Evolutionary conservation across 2,329 filamentous ascomycete species (phyloP).

Genomic region (Escovopsis sp.): DNA sequence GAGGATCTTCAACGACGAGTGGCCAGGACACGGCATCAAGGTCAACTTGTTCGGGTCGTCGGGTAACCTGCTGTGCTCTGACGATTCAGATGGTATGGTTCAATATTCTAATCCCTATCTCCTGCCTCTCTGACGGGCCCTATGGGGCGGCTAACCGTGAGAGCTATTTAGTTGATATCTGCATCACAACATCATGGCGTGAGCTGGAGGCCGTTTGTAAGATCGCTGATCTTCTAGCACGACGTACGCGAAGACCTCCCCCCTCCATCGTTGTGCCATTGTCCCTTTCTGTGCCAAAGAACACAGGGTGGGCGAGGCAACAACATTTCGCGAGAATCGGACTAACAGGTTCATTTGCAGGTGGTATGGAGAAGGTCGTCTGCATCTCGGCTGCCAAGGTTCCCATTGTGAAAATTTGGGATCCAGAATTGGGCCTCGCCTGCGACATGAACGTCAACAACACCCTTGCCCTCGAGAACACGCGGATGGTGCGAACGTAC

Average conservation of each 20-base stretch:
- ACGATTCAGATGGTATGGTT: conserved; percentile 81
- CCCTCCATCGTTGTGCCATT: neutral
- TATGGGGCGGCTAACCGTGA: conserved; percentile 16
- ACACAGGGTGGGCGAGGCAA: neutral
- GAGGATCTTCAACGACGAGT: conserved; percentile 74
- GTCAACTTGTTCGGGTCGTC: conserved; percentile 97
- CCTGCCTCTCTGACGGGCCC: neutral
- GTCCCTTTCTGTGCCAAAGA: neutral
- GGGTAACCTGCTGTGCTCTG: conserved; percentile 85
- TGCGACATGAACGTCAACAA: conserved; percentile 99
- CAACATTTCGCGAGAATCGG: neutral
- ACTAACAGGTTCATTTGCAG: conserved; percentile 36
- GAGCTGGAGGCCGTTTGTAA: conserved; percentile 81
- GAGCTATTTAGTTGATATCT: conserved; percentile 68
- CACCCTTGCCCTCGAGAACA: conserved; percentile 86
- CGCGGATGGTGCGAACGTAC: conserved; percentile 94
- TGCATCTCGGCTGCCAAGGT: conserved; percentile 93
- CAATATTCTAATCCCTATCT: neutral
- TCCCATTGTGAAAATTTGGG: conserved; percentile 97
- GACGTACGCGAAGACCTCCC: conserved; percentile 44
- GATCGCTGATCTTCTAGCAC: conserved; percentile 72
- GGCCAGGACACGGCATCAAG: conserved; percentile 79
- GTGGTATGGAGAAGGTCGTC: conserved; percentile 91
- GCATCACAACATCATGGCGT: conserved; percentile 84
- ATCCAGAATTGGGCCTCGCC: conserved; percentile 74